Conservation (phyloP, 805 yeast species). For the Barnettozyma populi region DNA sequence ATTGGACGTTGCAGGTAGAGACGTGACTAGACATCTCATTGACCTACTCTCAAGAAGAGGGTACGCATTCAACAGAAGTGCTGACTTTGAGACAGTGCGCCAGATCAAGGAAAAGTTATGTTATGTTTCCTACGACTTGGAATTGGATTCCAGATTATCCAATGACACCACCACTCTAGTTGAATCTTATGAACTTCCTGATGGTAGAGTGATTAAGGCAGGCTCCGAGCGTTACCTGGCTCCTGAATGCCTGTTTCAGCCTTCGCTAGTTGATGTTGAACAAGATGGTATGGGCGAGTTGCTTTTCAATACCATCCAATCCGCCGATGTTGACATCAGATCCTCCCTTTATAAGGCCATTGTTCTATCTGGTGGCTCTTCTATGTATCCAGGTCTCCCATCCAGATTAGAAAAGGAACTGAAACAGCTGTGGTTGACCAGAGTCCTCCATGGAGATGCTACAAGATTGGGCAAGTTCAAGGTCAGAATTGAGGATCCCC, state of each 20-base stretch:
- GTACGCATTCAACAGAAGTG: slow-evolving; percentile 96
- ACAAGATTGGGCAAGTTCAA: slow-evolving; percentile 84
- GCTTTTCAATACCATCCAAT: slow-evolving; percentile 85
- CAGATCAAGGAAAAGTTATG: slow-evolving; percentile 95
- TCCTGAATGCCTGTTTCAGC: slow-evolving; percentile 96
- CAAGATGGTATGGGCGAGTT: slow-evolving; percentile 96
- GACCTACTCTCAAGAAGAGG: slow-evolving; percentile 90
- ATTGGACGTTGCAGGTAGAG: slow-evolving; percentile 96
- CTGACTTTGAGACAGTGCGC: slow-evolving; percentile 97
- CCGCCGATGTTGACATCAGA: slow-evolving; percentile 92
- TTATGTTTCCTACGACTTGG: slow-evolving; percentile 91
- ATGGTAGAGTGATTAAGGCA: slow-evolving; percentile 88
- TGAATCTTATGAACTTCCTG: slow-evolving; percentile 90
- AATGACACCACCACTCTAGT: slow-evolving; percentile 94
- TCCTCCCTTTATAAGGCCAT: slow-evolving; percentile 84
- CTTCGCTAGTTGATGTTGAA: slow-evolving; percentile 89
- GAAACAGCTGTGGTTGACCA: slow-evolving; percentile 92
- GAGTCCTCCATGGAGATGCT: slow-evolving; percentile 83
- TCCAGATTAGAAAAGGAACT: slow-evolving; percentile 92
- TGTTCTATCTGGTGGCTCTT: slow-evolving; percentile 94
- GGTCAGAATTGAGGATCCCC: slow-evolving; percentile 97
- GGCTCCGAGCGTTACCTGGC: slow-evolving; percentile 97
- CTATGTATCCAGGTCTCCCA: slow-evolving; percentile 98
- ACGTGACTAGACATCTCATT: slow-evolving; percentile 93
- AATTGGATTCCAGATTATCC: slow-evolving; percentile 79